Base-by-base conservation (phyloP, 108 stramenopile species). In the Stephanodiscus minutulus region DNA sequence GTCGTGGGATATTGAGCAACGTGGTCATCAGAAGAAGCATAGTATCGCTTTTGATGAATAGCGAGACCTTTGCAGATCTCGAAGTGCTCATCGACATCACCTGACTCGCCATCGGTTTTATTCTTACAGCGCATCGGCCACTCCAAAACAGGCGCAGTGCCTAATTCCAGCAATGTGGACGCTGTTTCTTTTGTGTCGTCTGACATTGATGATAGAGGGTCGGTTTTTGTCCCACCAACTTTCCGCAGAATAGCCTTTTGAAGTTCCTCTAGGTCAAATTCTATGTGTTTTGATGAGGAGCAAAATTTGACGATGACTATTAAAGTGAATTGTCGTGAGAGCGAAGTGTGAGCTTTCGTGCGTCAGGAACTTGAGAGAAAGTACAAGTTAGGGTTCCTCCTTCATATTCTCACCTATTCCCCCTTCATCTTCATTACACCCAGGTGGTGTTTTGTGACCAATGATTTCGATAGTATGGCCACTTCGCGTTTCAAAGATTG, bases 181-280 rank as follows among this genome's bases (percentile, higher is more conserved):
- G n/a, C 17, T 35, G 28, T 64, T 37, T 39, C n/a, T 11, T 37
- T 48, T 5, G 17, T 24, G 18, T 25, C 29, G 20, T 18, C 59
- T 20, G 59, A 7, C 12, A 8, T 43, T 60, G 36, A 60, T 18
- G 59, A 21, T 21, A 10, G 35, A 22, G 37, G 5, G 43, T 3
- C 13, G 29, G 0, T 35, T 36, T 41, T 4, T n/a, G 28, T 13
- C 27, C 28, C 25, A 17, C 27, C 28, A 56, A 56, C 47, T 66
- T 55, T 70, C n/a, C 70, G 63, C 10, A 70, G 44, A 53, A 81
- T 70, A 37, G 75, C 68, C 24, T 66, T 31, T 66, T 81, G 80
- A 22, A 81, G 59, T 28, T 81, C 76, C 39, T 53, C 37, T 24
- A 74, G 36, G 21, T 48, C 44, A 25, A 66, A 53, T 12, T 67